These are phyloP conservation scores for Silybum marianum DNA, from an alignment of 129 eudicot genomes.

Conservation along the genomic window DNA sequence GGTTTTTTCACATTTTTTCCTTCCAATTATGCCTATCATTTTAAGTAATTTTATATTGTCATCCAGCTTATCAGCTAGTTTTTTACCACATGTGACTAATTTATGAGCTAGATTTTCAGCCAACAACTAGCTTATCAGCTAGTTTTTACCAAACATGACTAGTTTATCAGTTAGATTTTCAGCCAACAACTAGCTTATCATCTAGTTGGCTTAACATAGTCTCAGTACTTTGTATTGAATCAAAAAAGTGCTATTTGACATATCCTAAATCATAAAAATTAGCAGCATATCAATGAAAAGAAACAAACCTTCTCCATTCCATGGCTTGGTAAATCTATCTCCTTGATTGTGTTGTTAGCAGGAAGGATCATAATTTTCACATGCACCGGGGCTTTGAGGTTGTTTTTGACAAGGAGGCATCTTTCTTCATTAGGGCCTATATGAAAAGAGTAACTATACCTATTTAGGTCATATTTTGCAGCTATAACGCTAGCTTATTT, in stretches of 20 bases:
- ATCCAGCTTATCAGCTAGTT: background rate
- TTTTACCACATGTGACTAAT: background rate
- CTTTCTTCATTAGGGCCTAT: slow-evolving; percentile 39
- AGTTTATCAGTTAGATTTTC: background rate
- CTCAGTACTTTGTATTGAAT: background rate
- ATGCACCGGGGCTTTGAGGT: slow-evolving; percentile 30
- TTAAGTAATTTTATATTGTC: background rate
- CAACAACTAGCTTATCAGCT: background rate
- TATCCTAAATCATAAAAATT: background rate
- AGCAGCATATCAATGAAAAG: background rate
- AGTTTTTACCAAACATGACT: background rate
- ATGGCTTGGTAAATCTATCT: slow-evolving; percentile 36
- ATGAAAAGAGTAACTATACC: slow-evolving; percentile 11
- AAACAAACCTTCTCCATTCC: slow-evolving; percentile 44
- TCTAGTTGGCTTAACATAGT: background rate
- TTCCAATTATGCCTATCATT: background rate
- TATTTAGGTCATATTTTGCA: background rate
- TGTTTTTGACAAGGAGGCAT: slow-evolving; percentile 41
- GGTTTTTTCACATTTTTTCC: too few relatives aligned
- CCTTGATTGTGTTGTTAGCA: slow-evolving; percentile 26
- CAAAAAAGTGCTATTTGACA: background rate
- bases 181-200: too few relatives aligned
- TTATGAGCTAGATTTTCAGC: too few relatives aligned
- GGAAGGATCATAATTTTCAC: slow-evolving; percentile 46
- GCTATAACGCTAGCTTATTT: background rate